phyloP scores from a whole-genome alignment of 352 stramenopile genomes.

The Phytopythium boreale region DNA sequence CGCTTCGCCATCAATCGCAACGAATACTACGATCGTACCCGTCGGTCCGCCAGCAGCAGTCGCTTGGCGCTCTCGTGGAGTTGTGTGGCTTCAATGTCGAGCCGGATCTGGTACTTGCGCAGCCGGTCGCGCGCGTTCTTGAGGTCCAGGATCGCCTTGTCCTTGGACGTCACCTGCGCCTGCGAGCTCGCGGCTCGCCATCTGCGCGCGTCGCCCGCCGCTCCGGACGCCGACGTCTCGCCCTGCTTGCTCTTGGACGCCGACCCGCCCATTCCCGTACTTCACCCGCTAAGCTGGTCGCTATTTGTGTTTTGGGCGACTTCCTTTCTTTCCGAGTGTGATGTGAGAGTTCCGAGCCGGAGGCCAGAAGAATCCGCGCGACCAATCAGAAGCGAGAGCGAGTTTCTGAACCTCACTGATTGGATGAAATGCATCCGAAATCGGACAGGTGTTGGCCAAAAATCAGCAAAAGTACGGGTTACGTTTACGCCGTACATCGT shows the following conservation, averaged over 20 bases:
- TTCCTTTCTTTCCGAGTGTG: neutral
- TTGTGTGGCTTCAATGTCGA: conserved; percentile 79
- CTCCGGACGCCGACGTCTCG: conserved; percentile 11
- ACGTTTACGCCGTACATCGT: neutral
- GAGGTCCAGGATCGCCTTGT: conserved; percentile 86
- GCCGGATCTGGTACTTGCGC: conserved; percentile 77
- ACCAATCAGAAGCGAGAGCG: neutral
- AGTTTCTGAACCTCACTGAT: neutral
- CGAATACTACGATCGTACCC: conserved; percentile 21
- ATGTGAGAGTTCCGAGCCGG: too few species aligned
- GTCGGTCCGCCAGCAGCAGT: conserved; percentile 63
- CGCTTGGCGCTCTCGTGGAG: conserved; percentile 78
- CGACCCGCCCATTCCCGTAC: conserved; percentile 36
- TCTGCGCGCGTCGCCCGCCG: neutral
- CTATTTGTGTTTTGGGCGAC: too few species aligned
- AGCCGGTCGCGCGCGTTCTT: conserved; percentile 89
- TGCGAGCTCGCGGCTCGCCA: conserved; percentile 23
- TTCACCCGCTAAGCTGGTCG: too few species aligned
- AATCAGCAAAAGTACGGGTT: neutral
- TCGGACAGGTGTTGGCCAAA: neutral
- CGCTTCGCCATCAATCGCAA: neutral
- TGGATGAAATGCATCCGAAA: neutral
- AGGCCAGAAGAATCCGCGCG: neutral
- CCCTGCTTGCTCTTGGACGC: conserved; percentile 54
- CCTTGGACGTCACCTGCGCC: conserved; percentile 79